Evolutionary conservation across 129 eudicot species (phyloP).

Genomic region (Oenanthe sinensis): DNA sequence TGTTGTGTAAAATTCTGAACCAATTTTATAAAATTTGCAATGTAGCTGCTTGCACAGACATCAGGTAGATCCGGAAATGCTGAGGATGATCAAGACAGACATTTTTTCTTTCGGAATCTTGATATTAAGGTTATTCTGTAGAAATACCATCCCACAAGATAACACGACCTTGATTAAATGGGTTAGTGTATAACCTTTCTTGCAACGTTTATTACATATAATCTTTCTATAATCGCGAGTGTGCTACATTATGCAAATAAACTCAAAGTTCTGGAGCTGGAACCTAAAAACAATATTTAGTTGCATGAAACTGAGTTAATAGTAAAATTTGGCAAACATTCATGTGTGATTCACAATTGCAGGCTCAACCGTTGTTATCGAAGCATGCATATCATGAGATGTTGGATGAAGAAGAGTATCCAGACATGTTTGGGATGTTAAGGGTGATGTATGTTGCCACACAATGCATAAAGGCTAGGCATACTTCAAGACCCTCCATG

Average conservation of each 20-base stretch:
- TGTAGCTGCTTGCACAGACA: conserved; percentile 27
- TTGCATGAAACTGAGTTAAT: not conserved
- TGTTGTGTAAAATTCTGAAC: not conserved
- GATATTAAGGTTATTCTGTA: conserved; percentile 38
- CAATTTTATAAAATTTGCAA: conserved; percentile 1
- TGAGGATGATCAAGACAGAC: conserved; percentile 28
- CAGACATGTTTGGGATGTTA: conserved; percentile 26
- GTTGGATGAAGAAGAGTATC: conserved; percentile 31
- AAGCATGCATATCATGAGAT: conserved; percentile 30
- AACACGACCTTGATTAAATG: conserved; percentile 25
- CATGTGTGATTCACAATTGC: not conserved
- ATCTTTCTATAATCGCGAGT: not conserved
- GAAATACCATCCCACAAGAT: conserved; percentile 30
- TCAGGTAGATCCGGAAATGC: conserved; percentile 23
- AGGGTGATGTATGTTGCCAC: conserved; percentile 31
- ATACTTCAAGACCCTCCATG: conserved; percentile 38
- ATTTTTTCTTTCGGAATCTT: conserved; percentile 41
- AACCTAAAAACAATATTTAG: not conserved
- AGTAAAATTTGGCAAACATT: not conserved
- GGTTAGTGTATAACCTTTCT: conserved; percentile 21
- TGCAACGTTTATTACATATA: not conserved
- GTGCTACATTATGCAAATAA: not conserved
- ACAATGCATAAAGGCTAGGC: conserved; percentile 32
- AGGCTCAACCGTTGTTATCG: conserved; percentile 38
- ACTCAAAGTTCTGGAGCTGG: not conserved